Evolutionary conservation across 768 basidiomycete species (phyloP).

Genomic region (Panaeolus papilionaceus): DNA sequence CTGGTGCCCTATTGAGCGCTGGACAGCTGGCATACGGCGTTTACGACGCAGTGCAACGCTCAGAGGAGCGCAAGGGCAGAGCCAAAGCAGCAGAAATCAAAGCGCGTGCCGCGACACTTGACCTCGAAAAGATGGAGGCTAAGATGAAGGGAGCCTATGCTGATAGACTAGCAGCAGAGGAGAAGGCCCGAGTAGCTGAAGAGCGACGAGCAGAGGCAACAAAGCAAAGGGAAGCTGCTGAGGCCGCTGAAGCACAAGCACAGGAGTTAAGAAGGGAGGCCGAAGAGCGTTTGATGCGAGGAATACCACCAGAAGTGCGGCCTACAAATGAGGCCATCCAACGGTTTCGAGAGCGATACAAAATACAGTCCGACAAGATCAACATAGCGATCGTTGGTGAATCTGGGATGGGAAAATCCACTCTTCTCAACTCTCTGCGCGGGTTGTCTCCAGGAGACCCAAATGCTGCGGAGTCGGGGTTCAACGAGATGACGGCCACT

Average conservation of each 20-base stretch:
- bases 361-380: neutral
- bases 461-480: constrained; percentile 33
- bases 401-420: constrained; percentile 43
- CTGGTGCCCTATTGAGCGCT: neutral
- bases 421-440: constrained; percentile 37
- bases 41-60: neutral
- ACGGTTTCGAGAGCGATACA: neutral
- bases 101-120: neutral
- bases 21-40: neutral
- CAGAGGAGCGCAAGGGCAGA: neutral
- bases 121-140: neutral
- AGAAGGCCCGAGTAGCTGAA: neutral
- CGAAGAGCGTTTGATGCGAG: neutral
- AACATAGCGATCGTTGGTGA: constrained; percentile 41
- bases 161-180: neutral
- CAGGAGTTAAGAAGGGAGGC: neutral
- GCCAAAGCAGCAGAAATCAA: neutral
- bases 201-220: neutral
- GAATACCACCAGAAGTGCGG: neutral
- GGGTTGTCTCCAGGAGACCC: constrained; percentile 25
- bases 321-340: neutral
- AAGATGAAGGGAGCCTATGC: neutral
- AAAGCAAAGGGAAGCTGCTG: neutral
- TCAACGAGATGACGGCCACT: neutral
- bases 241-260: neutral